Conservation (phyloP, 176 grass and related monocot genomes). For the Stipa capillata region DNA sequence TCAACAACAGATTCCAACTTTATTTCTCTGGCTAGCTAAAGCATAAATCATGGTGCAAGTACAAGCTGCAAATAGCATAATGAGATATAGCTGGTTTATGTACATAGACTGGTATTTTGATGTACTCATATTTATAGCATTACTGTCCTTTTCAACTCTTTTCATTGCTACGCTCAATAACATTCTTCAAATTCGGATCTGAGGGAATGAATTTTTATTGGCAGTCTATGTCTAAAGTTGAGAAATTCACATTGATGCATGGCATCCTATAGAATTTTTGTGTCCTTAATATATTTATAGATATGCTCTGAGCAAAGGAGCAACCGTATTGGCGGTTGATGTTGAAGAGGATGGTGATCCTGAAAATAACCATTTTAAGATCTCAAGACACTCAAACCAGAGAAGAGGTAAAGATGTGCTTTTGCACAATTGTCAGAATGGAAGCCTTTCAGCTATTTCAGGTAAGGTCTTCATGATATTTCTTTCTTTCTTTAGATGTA, state of each 20-base stretch:
- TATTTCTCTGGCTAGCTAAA: not conserved
- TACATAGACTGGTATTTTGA: not conserved
- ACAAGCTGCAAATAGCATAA: not conserved
- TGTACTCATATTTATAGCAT: not conserved
- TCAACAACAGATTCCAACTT: not conserved
- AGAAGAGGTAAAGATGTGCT: slow-evolving; percentile 48
- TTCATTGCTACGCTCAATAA: not conserved
- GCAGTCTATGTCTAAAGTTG: not conserved
- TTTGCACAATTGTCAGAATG: slow-evolving; percentile 25
- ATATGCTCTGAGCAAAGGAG: slow-evolving; percentile 82
- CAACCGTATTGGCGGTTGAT: slow-evolving; percentile 63
- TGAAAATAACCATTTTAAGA: slow-evolving; percentile 35
- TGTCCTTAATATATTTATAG: slow-evolving; percentile 58
- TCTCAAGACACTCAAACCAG: slow-evolving; percentile 49
- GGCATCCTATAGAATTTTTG: not conserved
- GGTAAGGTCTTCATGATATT: not conserved
- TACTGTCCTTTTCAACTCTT: not conserved
- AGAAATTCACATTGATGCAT: not conserved
- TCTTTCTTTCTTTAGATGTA: not conserved
- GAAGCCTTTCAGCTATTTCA: slow-evolving; percentile 19
- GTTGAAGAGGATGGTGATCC: slow-evolving; percentile 38
- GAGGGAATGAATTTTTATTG: not conserved
- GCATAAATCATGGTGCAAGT: not conserved
- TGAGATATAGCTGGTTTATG: not conserved
- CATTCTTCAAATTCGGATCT: not conserved